phyloP scores from a whole-genome alignment of 1,284 basidiomycete species.

The Cryptococcus maquisensis region DNA sequence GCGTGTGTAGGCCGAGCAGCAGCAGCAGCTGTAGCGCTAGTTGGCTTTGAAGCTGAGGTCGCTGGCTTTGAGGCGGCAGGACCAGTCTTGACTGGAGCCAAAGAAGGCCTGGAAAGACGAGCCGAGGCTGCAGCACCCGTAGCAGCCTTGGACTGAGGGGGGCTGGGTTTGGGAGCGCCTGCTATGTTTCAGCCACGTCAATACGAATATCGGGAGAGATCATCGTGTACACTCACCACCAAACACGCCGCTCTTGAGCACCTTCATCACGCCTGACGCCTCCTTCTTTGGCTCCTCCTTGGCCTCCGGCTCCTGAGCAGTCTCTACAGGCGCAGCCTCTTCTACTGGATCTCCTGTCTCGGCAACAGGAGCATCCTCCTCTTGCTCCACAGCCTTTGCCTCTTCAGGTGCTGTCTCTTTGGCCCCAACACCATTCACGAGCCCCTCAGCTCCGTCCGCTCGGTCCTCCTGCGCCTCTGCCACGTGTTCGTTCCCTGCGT shows the following conservation, averaged over 20 bases:
- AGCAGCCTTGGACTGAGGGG: conserved; percentile 14
- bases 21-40: neutral
- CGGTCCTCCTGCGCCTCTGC: neutral
- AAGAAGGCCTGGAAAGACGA: conserved; percentile 8
- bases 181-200: neutral
- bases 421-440: neutral
- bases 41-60: neutral
- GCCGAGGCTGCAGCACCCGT: neutral
- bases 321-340: neutral
- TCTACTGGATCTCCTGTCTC: neutral
- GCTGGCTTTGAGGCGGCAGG: neutral
- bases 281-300: neutral
- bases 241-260: conserved; percentile 45
- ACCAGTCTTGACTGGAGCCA: conserved; percentile 8
- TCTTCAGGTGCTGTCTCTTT: neutral
- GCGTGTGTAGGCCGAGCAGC: conserved; percentile 1
- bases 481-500: neutral
- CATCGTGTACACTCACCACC: conserved; percentile 27
- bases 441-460: neutral
- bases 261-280: conserved; percentile 31
- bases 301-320: neutral
- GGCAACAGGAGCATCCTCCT: neutral
- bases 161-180: conserved; percentile 15
- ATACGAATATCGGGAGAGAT: neutral
- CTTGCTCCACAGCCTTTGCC: neutral